Evolutionary conservation across 106 monocot genomes (phyloP).

Genomic region (Apostasia shenzhenica): DNA sequence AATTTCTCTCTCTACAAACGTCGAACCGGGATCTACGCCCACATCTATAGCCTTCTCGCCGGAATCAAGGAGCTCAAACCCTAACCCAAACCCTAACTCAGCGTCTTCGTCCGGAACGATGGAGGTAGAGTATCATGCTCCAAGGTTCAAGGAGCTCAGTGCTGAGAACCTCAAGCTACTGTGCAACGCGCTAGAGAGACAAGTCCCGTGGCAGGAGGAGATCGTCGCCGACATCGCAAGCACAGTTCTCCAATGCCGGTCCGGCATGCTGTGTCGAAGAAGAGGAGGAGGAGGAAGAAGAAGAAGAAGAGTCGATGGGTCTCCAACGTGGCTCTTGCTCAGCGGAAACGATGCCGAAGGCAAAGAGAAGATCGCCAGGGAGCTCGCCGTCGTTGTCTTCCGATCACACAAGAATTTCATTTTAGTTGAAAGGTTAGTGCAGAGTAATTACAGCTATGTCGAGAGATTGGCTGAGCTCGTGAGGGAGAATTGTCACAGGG

Average conservation of each 20-base stretch:
- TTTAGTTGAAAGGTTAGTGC: constrained; percentile 30
- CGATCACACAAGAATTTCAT: constrained; percentile 31
- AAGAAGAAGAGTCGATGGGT: too few relatives aligned
- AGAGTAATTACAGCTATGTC: constrained; percentile 17
- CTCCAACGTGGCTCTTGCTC: constrained; percentile 68
- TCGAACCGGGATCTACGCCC: background rate
- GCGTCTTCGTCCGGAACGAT: constrained; percentile 37
- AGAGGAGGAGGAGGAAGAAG: constrained; percentile 48
- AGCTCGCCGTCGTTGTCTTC: constrained; percentile 61
- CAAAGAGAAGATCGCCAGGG: constrained; percentile 53
- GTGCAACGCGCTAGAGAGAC: constrained; percentile 50
- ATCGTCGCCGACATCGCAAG: constrained; percentile 70
- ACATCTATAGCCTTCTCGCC: background rate
- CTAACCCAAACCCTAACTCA: constrained; percentile 28
- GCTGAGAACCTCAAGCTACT: constrained; percentile 62
- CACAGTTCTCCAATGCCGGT: constrained; percentile 52
- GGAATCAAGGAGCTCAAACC: background rate
- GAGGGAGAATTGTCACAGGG: constrained; percentile 45
- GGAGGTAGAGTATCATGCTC: constrained; percentile 21
- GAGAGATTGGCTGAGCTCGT: constrained; percentile 39
- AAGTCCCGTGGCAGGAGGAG: constrained; percentile 41
- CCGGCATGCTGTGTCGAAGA: constrained; percentile 44
- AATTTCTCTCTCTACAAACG: constrained; percentile 6
- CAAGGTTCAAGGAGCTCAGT: constrained; percentile 63
- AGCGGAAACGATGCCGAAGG: constrained; percentile 53